These are phyloP conservation scores for Aspergillus amoenus DNA, from an alignment of 2,329 filamentous ascomycete species.

Conservation along the genomic window DNA sequence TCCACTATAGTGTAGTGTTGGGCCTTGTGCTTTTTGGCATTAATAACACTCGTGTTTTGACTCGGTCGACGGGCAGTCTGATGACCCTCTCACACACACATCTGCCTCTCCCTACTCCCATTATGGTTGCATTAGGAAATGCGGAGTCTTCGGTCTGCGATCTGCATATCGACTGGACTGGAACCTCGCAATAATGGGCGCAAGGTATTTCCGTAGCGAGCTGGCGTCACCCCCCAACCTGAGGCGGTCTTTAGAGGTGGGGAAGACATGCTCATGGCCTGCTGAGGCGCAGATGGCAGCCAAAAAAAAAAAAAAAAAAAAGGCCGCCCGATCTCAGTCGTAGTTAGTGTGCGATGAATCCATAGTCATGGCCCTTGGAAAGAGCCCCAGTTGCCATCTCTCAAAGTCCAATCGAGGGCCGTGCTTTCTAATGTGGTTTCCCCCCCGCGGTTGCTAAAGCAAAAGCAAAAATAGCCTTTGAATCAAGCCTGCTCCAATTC, in stretches of 20 bases:
- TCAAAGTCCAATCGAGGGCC: background rate
- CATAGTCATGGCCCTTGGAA: too few relatives aligned
- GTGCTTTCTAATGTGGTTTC: background rate
- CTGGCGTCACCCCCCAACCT: background rate
- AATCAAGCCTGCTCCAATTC: background rate
- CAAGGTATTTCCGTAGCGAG: background rate
- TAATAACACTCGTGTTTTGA: slow-evolving; percentile 1
- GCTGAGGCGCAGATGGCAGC: background rate
- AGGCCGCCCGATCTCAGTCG: background rate
- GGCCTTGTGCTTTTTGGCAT: background rate
- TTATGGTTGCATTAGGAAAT: background rate
- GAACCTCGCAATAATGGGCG: slow-evolving; percentile 5
- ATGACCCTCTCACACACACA: background rate
- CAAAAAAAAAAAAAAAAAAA: too few relatives aligned
- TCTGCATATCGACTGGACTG: slow-evolving; percentile 11
- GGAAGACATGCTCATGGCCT: slow-evolving; percentile 8
- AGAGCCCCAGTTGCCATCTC: background rate
- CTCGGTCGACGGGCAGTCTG: background rate
- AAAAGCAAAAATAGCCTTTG: background rate
- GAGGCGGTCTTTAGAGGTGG: background rate
- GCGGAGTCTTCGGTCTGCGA: background rate
- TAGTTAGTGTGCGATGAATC: too few relatives aligned
- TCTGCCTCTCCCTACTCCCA: background rate
- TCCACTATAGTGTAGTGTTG: too few relatives aligned
- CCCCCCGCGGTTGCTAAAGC: background rate